Percentiles rank a stretch among this genome's conserved stretches.
phyloP scores from a whole-genome alignment of 2,329 filamentous ascomycete species.

The Colletotrichum aenigma region DNA sequence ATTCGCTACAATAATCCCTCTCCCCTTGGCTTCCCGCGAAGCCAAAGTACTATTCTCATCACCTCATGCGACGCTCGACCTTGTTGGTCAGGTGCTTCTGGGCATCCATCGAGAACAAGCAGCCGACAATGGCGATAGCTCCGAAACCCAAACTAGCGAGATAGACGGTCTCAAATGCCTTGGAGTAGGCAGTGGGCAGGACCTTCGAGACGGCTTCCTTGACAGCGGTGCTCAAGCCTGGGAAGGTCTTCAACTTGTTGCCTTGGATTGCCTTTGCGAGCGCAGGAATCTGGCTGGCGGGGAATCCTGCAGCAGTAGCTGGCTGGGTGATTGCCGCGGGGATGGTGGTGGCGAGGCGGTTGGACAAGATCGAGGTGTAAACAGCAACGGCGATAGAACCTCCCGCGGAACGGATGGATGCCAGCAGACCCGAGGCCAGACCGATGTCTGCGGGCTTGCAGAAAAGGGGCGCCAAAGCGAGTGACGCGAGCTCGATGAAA shows the following conservation, averaged over 20 bases:
- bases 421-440: slow-evolving; percentile 41
- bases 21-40: too few species aligned
- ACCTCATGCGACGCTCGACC: slow-evolving; percentile 36
- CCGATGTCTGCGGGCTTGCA: slow-evolving; percentile 43
- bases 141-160: slow-evolving; percentile 41
- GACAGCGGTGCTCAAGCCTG: slow-evolving; percentile 34
- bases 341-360: slow-evolving; percentile 38
- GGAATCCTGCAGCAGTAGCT: slow-evolving; percentile 38
- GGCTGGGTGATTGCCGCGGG: slow-evolving; percentile 34
- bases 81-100: slow-evolving; percentile 35
- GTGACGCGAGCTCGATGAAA: slow-evolving; percentile 37
- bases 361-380: slow-evolving; percentile 42
- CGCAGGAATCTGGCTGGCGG: slow-evolving; percentile 29
- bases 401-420: slow-evolving; percentile 41
- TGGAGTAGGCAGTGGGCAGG: slow-evolving; percentile 37
- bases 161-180: slow-evolving; percentile 45
- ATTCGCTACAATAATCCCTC: not conserved
- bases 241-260: slow-evolving; percentile 35
- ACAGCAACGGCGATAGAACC: slow-evolving; percentile 42
- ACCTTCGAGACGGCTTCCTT: slow-evolving; percentile 32
- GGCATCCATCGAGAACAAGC: slow-evolving; percentile 37
- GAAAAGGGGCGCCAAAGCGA: slow-evolving; percentile 40
- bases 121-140: slow-evolving; percentile 39
- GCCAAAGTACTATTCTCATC: not conserved
- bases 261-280: slow-evolving; percentile 36